These are phyloP conservation scores for Sporothrix variecibatus DNA, from an alignment of 2,329 filamentous ascomycete genomes.

Conservation along the genomic window DNA sequence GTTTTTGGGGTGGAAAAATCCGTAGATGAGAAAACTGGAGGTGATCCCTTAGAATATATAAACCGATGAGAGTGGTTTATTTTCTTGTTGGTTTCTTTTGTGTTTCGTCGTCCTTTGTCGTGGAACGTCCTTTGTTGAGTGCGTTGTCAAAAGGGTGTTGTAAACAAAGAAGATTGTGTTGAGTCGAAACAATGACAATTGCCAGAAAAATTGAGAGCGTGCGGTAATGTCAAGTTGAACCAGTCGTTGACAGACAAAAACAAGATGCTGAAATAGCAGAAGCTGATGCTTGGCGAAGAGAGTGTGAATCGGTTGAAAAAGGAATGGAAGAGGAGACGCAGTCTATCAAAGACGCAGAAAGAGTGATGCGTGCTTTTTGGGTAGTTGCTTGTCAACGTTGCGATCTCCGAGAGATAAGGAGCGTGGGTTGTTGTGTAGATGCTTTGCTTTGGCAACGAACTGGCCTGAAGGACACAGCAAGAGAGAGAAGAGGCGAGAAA, in stretches of 20 bases:
- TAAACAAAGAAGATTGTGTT: background rate
- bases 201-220: background rate
- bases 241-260: conserved; percentile 25
- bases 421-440: conserved; percentile 14
- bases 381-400: conserved; percentile 31
- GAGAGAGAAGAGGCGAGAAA: conserved; percentile 12
- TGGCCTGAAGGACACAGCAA: conserved; percentile 20
- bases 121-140: conserved; percentile 10
- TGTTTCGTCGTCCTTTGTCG: background rate
- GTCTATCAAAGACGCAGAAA: conserved; percentile 58
- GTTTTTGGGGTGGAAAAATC: background rate
- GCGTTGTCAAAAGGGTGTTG: background rate
- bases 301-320: conserved; percentile 13
- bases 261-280: conserved; percentile 13
- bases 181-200: conserved; percentile 17
- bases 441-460: conserved; percentile 23
- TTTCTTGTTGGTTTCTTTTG: background rate
- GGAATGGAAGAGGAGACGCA: conserved; percentile 34
- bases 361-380: conserved; percentile 42
- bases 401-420: conserved; percentile 29
- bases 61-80: background rate
- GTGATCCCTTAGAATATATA: conserved; percentile 4
- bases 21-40: background rate
- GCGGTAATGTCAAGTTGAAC: conserved; percentile 21
- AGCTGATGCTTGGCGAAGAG: conserved; percentile 20